Evolutionary conservation across 2,329 filamentous ascomycete genomes (phyloP).

Genomic region (Sporothrix brasiliensis): DNA sequence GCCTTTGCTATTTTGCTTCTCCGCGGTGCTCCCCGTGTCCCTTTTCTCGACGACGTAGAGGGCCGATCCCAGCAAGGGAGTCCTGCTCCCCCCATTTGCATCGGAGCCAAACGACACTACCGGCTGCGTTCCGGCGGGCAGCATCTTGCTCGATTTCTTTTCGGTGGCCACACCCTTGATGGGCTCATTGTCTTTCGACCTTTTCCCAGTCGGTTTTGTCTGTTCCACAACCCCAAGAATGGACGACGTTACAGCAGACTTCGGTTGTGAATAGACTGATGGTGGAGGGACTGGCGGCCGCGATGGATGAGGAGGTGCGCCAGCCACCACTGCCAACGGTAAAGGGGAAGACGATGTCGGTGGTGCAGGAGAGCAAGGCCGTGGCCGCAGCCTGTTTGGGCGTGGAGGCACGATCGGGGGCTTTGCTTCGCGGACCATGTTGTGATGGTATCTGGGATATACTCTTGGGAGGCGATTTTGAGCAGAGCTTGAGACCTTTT

Average conservation of each 20-base stretch:
- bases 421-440: constrained; percentile 24
- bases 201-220: background rate
- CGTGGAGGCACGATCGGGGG: constrained; percentile 23
- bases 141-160: background rate
- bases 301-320: background rate
- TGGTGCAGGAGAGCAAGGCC: constrained; percentile 1
- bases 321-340: background rate
- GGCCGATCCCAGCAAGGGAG: background rate
- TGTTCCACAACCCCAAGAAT: background rate
- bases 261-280: constrained; percentile 15
- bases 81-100: background rate
- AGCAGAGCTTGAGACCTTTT: no score
- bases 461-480: background rate
- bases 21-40: background rate
- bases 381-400: constrained; percentile 7
- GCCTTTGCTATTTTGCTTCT: background rate
- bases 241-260: background rate
- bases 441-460: background rate
- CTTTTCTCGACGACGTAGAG: background rate
- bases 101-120: background rate
- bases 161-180: background rate
- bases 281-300: background rate
- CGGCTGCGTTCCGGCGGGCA: background rate
- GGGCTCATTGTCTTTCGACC: constrained; percentile 37
- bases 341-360: background rate